Evolutionary conservation across 2,329 filamentous ascomycete genomes (phyloP).

Genomic region (Fusarium sp.): DNA sequence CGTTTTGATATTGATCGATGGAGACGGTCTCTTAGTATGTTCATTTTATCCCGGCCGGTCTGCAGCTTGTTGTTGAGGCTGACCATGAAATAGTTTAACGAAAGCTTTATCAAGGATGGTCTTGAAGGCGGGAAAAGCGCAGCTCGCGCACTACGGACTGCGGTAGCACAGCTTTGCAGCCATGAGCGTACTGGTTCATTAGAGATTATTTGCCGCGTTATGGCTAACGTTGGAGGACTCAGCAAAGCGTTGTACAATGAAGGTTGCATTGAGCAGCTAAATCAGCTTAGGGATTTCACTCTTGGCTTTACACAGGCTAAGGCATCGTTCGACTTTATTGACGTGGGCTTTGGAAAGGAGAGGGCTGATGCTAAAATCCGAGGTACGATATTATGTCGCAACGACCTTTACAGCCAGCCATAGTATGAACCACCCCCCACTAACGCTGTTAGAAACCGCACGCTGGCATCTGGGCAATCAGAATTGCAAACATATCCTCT

Average conservation of each 20-base stretch:
- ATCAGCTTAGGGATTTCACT: slow-evolving; percentile 67
- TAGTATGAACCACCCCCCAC: not conserved
- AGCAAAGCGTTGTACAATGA: slow-evolving; percentile 62
- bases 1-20: slow-evolving; percentile 71
- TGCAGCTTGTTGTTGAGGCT: not conserved
- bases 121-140: slow-evolving; percentile 66
- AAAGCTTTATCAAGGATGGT: slow-evolving; percentile 65
- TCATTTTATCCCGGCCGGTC: too few species aligned
- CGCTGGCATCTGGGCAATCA: slow-evolving; percentile 69
- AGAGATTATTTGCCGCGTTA: slow-evolving; percentile 67
- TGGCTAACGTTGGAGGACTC: slow-evolving; percentile 66
- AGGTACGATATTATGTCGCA: slow-evolving; percentile 55
- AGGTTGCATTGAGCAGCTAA: slow-evolving; percentile 58
- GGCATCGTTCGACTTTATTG: slow-evolving; percentile 72
- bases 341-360: slow-evolving; percentile 70
- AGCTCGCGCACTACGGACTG: slow-evolving; percentile 61
- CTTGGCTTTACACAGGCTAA: slow-evolving; percentile 70
- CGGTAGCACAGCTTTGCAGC: slow-evolving; percentile 60
- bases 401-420: not conserved
- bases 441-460: slow-evolving; percentile 57
- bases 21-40: slow-evolving; percentile 69
- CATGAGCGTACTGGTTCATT: slow-evolving; percentile 59
- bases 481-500: slow-evolving; percentile 71
- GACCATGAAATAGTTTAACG: slow-evolving; percentile 63
- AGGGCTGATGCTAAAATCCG: slow-evolving; percentile 70